Conservation (phyloP, 306 rosid genomes). For the Cicer arietinum region DNA sequence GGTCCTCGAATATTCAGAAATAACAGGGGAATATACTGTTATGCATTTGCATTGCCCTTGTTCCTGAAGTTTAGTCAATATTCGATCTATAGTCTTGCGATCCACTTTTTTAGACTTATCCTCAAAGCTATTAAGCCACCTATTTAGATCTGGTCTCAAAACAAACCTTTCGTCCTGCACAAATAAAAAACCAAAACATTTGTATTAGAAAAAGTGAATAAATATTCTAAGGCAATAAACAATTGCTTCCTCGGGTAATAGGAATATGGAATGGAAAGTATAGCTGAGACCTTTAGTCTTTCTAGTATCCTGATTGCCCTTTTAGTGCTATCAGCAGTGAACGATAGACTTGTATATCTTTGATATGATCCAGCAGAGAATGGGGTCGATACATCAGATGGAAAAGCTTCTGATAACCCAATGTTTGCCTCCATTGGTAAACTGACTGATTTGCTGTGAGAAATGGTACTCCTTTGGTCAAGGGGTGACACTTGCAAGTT, state of each 20-base stretch:
- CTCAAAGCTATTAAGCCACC: conserved; percentile 79
- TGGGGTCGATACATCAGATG: conserved; percentile 50
- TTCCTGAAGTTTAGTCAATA: conserved; percentile 73
- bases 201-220: conserved; percentile 25
- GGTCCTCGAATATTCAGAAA: conserved; percentile 66
- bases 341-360: conserved; percentile 58
- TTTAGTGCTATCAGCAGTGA: conserved; percentile 56
- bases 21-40: conserved; percentile 66
- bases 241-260: conserved; percentile 30
- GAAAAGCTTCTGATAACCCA: conserved; percentile 43
- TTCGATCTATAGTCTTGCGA: conserved; percentile 76
- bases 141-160: conserved; percentile 71
- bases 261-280: conserved; percentile 33
- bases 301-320: conserved; percentile 85
- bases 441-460: conserved; percentile 48
- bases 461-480: conserved; percentile 45
- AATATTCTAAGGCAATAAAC: conserved; percentile 37
- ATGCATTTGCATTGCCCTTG: conserved; percentile 72
- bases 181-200: conserved; percentile 20
- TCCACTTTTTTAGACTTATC: conserved; percentile 67
- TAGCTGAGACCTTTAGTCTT: conserved; percentile 68
- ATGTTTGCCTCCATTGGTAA: conserved; percentile 48
- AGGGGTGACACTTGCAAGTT: conserved; percentile 44
- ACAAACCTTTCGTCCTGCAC: conserved; percentile 78
- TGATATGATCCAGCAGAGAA: conserved; percentile 50